Evolutionary conservation across 2,329 filamentous ascomycete genomes (phyloP), one percentile per base, ranked within the genome.

Genomic region (Trichophyton rubrum): DNA sequence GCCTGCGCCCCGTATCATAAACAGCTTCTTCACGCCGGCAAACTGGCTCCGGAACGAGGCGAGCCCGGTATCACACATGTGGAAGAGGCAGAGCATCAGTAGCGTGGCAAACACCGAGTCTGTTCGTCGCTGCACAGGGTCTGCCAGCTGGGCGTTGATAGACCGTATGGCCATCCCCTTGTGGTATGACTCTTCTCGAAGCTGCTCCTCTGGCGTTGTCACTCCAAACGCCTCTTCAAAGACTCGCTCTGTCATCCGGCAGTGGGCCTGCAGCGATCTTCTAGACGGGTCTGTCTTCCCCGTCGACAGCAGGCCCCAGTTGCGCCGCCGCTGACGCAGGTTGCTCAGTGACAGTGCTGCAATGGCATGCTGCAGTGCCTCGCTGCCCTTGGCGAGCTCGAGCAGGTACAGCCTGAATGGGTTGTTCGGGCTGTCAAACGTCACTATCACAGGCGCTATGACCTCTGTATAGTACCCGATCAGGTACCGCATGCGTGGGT

Each of bases 41-140:
- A 96, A 90, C 70, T 96, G 92, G 0, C 89, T 93, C 66, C 90
- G 89, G 74, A 96, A 96, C 68, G 92, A 92, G 20, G 89, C 90
- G 66, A 96, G 86, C 2, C 92, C 92, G 0, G 89, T 93, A 73
- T 96, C 91, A 64, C 90, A 93, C 75, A 96, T 90, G 66, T 95
- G 88, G 72, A 95, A 96, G 63, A 96, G 85, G 70, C 90, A 96
- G 2, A 96, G 80, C 7, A 96, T 82, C 43, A 96, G 81, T 40
- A 96, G 84, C 3, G 90, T 95, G 2, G 90, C 91, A 33, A 96
- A 79, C 3, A 93, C 88, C 0, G 89, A 91, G 71, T 96, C 92
- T 66, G 93, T 86, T 59, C 86, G 85, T 3, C 90, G 87, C 67
- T 85, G 85, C 22, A 79, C 77, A 0, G 86, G 82, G 71, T 95